These are phyloP conservation scores for Capronia americana DNA, from an alignment of 2,329 filamentous ascomycete species.

Conservation along the genomic window DNA sequence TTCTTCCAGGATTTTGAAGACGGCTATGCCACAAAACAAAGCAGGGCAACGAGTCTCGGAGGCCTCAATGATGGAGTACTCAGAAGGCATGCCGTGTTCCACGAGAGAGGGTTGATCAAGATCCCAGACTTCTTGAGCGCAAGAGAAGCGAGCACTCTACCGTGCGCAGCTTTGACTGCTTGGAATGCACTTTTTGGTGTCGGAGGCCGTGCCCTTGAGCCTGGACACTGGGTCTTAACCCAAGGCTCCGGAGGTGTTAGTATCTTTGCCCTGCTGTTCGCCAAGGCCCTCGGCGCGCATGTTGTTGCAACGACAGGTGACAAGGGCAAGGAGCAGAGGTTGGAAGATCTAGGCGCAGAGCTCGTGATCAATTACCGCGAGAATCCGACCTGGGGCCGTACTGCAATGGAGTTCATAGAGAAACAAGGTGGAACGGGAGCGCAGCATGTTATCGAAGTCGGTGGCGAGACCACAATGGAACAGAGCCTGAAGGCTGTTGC, in stretches of 20 bases:
- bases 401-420: slow-evolving; percentile 59
- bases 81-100: slow-evolving; percentile 70
- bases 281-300: slow-evolving; percentile 50
- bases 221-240: slow-evolving; percentile 63
- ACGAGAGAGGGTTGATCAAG: slow-evolving; percentile 70
- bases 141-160: slow-evolving; percentile 63
- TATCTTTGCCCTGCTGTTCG: slow-evolving; percentile 47
- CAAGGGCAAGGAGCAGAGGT: slow-evolving; percentile 53
- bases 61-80: slow-evolving; percentile 72
- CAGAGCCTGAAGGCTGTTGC: slow-evolving; percentile 58
- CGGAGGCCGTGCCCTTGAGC: slow-evolving; percentile 53
- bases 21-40: slow-evolving; percentile 31
- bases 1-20: slow-evolving; percentile 65
- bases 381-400: slow-evolving; percentile 63
- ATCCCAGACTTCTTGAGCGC: slow-evolving; percentile 63
- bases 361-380: slow-evolving; percentile 67
- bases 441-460: slow-evolving; percentile 69
- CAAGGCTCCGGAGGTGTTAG: slow-evolving; percentile 68
- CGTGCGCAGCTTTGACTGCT: slow-evolving; percentile 67
- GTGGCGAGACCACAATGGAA: slow-evolving; percentile 64
- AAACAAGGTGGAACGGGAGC: slow-evolving; percentile 57
- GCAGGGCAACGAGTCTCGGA: slow-evolving; percentile 65
- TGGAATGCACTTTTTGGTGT: slow-evolving; percentile 71
- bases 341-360: slow-evolving; percentile 63
- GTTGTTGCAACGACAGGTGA: slow-evolving; percentile 66